Evolutionary conservation across 805 yeast species (phyloP).

Genomic region (Pichia paraexigua): DNA sequence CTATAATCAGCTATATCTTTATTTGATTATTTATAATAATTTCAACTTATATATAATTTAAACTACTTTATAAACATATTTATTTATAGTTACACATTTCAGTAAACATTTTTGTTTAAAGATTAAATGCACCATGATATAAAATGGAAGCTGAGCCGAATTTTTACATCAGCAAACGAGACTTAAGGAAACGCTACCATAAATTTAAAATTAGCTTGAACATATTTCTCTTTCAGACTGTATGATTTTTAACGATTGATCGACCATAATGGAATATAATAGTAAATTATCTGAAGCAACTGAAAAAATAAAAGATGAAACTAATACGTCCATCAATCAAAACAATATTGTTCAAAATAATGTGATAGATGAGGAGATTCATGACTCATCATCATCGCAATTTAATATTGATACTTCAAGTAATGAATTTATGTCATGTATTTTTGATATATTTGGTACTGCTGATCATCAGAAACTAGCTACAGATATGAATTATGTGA

Average conservation of each 20-base stretch:
- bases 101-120: too few relatives aligned
- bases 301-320: not conserved
- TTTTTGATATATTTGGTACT: not conserved
- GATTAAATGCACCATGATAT: too few relatives aligned
- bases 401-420: not conserved
- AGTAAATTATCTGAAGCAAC: not conserved
- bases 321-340: not conserved
- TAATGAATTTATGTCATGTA: not conserved
- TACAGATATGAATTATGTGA: conserved; percentile 2
- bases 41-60: not conserved
- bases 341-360: not conserved
- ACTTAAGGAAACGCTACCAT: too few relatives aligned
- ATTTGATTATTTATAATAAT: too few relatives aligned
- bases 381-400: not conserved
- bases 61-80: not conserved
- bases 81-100: not conserved
- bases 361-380: not conserved
- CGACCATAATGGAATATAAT: not conserved
- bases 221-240: too few relatives aligned
- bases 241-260: too few relatives aligned
- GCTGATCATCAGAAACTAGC: not conserved
- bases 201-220: too few relatives aligned
- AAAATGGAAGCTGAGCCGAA: too few relatives aligned
- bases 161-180: too few relatives aligned
- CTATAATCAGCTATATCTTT: not conserved